A percentile compares a stretch with the other conserved stretches of the same genome.
These are phyloP conservation scores for Akanthomyces uredinophilus DNA, from an alignment of 2,329 filamentous ascomycete species.

Conservation along the genomic window DNA sequence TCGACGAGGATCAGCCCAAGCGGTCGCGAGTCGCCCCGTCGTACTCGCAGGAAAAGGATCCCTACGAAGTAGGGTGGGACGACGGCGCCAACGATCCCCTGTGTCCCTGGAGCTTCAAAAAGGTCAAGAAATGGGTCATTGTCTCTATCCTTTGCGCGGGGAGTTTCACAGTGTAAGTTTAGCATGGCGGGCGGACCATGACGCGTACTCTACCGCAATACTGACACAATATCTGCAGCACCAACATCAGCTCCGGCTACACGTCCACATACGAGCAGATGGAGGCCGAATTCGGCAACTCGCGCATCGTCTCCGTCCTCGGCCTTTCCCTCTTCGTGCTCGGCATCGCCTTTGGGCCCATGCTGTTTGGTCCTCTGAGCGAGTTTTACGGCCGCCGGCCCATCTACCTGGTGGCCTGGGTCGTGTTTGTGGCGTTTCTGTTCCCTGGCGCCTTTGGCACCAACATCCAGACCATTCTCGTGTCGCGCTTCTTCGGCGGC, in stretches of 20 bases:
- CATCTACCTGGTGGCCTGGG: constrained; percentile 72
- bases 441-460: constrained; percentile 75
- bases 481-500: constrained; percentile 73
- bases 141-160: constrained; percentile 68
- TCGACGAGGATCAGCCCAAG: constrained; percentile 27
- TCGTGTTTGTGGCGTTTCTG: constrained; percentile 71
- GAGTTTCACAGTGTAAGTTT: constrained; percentile 75
- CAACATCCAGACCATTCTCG: constrained; percentile 75
- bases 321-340: constrained; percentile 80
- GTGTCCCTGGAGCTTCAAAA: constrained; percentile 66
- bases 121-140: constrained; percentile 71
- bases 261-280: constrained; percentile 77
- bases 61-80: constrained; percentile 71
- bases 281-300: constrained; percentile 66
- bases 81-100: constrained; percentile 64
- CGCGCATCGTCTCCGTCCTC: constrained; percentile 67
- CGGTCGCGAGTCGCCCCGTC: background rate
- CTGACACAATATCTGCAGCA: constrained; percentile 44
- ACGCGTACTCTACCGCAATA: background rate
- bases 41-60: constrained; percentile 31
- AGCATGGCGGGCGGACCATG: background rate
- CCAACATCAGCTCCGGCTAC: constrained; percentile 83
- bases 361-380: constrained; percentile 58
- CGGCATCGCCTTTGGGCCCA: constrained; percentile 61
- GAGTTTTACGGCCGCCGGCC: constrained; percentile 79